A percentile compares a stretch with the other conserved stretches of the same genome.
These are phyloP conservation scores for Tanacetum coccineum DNA, from an alignment of 129 eudicot genomes.

Conservation along the genomic window DNA sequence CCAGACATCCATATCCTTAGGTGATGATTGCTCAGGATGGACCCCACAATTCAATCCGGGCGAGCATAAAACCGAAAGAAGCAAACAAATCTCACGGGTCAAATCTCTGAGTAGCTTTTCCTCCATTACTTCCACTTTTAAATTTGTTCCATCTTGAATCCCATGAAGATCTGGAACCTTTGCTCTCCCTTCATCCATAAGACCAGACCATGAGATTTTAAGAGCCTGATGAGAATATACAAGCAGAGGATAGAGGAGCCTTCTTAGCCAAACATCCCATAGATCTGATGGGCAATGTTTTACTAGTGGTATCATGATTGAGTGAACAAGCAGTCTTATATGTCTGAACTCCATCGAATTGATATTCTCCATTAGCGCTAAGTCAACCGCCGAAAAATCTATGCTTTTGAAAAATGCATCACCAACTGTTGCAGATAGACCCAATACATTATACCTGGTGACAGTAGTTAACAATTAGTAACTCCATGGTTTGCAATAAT, in stretches of 20 bases:
- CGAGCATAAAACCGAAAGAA: constrained; percentile 61
- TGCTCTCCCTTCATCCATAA: constrained; percentile 79
- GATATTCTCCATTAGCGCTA: constrained; percentile 82
- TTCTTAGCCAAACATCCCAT: constrained; percentile 80
- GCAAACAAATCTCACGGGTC: constrained; percentile 82
- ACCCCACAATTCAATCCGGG: constrained; percentile 64
- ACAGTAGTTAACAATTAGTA: constrained; percentile 15
- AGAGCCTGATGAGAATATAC: constrained; percentile 57
- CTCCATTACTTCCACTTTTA: constrained; percentile 96
- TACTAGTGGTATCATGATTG: constrained; percentile 59
- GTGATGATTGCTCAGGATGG: constrained; percentile 61
- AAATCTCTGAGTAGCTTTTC: constrained; percentile 86
- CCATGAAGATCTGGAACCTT: constrained; percentile 83
- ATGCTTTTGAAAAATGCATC: constrained; percentile 67
- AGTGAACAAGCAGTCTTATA: constrained; percentile 76
- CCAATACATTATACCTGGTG: constrained; percentile 82
- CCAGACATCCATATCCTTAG: constrained; percentile 54
- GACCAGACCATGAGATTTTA: constrained; percentile 82
- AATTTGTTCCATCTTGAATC: constrained; percentile 53
- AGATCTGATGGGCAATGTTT: constrained; percentile 69
- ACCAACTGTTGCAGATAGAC: constrained; percentile 83
- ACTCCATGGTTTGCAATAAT: not conserved
- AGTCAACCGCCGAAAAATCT: constrained; percentile 51
- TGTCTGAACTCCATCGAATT: constrained; percentile 93
- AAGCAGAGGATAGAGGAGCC: constrained; percentile 76